phyloP scores from a whole-genome alignment of 495 filamentous ascomycete species.

The Penicillium salamii region DNA sequence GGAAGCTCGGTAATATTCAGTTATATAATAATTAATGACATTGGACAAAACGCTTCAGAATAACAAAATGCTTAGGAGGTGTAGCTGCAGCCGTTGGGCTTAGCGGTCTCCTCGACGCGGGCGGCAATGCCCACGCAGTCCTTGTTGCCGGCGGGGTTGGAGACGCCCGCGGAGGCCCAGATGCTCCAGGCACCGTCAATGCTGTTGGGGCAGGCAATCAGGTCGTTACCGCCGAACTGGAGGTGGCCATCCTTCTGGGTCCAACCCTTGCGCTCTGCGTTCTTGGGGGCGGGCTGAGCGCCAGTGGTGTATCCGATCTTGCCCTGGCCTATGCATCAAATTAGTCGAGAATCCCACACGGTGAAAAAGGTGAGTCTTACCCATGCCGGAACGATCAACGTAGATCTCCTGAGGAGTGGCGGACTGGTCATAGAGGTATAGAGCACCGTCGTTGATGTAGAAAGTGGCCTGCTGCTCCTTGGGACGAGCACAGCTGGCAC shows the following conservation, averaged over 20 bases:
- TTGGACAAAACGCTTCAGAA: not conserved
- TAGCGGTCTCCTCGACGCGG: constrained; percentile 26
- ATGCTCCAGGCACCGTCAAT: constrained; percentile 47
- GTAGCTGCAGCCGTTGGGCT: constrained; percentile 54
- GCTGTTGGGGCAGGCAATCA: constrained; percentile 50
- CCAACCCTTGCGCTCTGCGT: constrained; percentile 46
- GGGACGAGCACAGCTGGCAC: constrained; percentile 44
- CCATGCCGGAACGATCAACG: constrained; percentile 55
- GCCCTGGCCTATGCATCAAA: constrained; percentile 39
- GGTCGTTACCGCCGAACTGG: constrained; percentile 37
- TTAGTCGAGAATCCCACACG: too few relatives aligned
- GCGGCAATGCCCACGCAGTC: constrained; percentile 43
- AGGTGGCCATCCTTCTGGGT: constrained; percentile 40
- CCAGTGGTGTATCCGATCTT: constrained; percentile 49
- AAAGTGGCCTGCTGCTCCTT: constrained; percentile 42
- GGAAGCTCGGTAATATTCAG: not conserved
- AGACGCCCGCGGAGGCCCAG: constrained; percentile 41
- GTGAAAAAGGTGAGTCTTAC: constrained; percentile 14
- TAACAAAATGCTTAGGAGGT: constrained; percentile 42
- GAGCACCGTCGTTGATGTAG: constrained; percentile 43
- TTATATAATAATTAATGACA: not conserved
- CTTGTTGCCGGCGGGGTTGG: constrained; percentile 42
- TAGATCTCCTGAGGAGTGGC: constrained; percentile 45
- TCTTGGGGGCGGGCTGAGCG: constrained; percentile 30
- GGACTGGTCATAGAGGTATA: constrained; percentile 43